Conservation (phyloP, 495 filamentous ascomycete species). For the Aspergillus indologenus region DNA sequence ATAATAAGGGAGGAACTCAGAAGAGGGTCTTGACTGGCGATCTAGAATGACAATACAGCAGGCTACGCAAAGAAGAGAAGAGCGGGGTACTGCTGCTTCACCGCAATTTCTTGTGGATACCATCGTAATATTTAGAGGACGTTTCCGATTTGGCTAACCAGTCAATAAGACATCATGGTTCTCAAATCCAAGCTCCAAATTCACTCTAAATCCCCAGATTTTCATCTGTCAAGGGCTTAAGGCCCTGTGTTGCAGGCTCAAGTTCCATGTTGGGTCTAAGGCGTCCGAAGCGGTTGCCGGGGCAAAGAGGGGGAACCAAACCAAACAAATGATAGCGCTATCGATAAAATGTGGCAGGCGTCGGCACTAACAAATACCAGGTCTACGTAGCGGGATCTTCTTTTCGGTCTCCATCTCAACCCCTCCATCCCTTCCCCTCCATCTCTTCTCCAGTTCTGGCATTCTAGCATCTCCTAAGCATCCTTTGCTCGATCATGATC, state of each 20-base stretch:
- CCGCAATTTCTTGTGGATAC: not conserved
- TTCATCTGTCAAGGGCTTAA: not conserved
- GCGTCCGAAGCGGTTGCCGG: slow-evolving; percentile 13
- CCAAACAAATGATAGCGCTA: slow-evolving; percentile 18
- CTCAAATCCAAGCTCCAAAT: not conserved
- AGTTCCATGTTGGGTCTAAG: not conserved
- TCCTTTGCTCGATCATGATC: slow-evolving; percentile 6
- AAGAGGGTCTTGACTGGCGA: not conserved
- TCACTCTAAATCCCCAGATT: not conserved
- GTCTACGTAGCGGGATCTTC: slow-evolving; percentile 2
- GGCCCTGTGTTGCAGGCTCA: not conserved
- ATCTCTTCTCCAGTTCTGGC: slow-evolving; percentile 6
- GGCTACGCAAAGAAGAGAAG: not conserved
- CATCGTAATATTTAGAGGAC: not conserved
- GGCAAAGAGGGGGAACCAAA: slow-evolving; percentile 16
- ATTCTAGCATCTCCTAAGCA: slow-evolving; percentile 1
- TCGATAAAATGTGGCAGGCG: slow-evolving; percentile 23
- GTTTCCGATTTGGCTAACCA: not conserved
- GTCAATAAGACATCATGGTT: not conserved
- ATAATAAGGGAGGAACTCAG: slow-evolving; percentile 11
- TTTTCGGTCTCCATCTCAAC: slow-evolving; percentile 15
- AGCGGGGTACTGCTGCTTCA: not conserved
- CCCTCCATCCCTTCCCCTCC: slow-evolving; percentile 19
- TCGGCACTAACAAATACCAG: slow-evolving; percentile 6
- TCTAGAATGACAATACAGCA: not conserved